Percentiles rank a stretch among this genome's conserved stretches.
These are phyloP conservation scores for Erysimum cheiranthoides DNA, from an alignment of 345 rosid genomes.

Conservation along the genomic window DNA sequence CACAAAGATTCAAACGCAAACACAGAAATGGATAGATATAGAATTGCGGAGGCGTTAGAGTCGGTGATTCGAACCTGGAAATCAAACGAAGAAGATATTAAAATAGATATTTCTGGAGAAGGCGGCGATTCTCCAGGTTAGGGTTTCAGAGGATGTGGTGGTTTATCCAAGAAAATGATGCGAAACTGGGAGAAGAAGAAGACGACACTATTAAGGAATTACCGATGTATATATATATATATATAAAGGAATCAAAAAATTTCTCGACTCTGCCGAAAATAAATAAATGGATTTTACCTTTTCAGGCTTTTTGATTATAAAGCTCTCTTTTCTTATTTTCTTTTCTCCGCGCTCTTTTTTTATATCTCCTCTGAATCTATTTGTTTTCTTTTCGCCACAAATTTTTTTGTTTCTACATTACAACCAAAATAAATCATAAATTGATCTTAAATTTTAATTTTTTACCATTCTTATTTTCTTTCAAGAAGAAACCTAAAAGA, in stretches of 20 bases:
- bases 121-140: constrained; percentile 35
- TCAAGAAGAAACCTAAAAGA: constrained; percentile 1
- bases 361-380: constrained; percentile 21
- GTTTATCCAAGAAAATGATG: constrained; percentile 19
- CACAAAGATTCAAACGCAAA: constrained; percentile 12
- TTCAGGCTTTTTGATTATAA: too few species aligned
- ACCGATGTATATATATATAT: not conserved
- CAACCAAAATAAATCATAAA: not conserved
- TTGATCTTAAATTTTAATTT: not conserved
- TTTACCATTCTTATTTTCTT: constrained; percentile 25
- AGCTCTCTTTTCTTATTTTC: not conserved
- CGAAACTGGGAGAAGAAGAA: constrained; percentile 16
- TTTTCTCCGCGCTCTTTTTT: not conserved
- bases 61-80: constrained; percentile 32
- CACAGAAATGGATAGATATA: constrained; percentile 3
- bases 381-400: constrained; percentile 25
- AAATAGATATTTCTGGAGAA: constrained; percentile 19
- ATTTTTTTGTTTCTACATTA: not conserved
- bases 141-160: constrained; percentile 35
- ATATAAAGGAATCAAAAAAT: not conserved
- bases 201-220: not conserved
- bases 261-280: constrained; percentile 9
- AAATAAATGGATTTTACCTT: constrained; percentile 12
- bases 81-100: not conserved
- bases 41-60: not conserved